A percentile compares a stretch with the other conserved stretches of the same genome.
Conservation (phyloP, 73 alveolate genomes). For the Paramecium primaurelia region DNA sequence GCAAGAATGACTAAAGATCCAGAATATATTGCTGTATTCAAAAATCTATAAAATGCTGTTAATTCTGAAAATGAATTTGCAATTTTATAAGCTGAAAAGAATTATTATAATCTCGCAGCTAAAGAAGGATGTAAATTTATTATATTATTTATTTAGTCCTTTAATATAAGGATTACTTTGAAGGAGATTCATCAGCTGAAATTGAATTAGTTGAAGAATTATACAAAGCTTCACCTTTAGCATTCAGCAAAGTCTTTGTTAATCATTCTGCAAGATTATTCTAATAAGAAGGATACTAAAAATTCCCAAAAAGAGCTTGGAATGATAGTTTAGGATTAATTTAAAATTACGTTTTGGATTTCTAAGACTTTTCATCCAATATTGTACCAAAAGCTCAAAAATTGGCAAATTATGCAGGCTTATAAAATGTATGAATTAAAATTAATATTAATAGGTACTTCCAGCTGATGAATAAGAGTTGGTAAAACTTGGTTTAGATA, state of each 20-base stretch:
- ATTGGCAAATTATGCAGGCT: slow-evolving; percentile 90
- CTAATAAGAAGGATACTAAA: slow-evolving; percentile 32
- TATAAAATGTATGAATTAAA: slow-evolving; percentile 58
- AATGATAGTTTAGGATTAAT: slow-evolving; percentile 48
- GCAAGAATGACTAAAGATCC: slow-evolving; percentile 71
- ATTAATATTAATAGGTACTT: not conserved
- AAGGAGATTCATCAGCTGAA: slow-evolving; percentile 77
- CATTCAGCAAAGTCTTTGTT: slow-evolving; percentile 9
- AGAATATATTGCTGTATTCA: slow-evolving; percentile 48
- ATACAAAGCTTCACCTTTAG: slow-evolving; percentile 34
- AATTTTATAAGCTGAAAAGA: slow-evolving; percentile 51
- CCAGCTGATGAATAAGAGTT: slow-evolving; percentile 19
- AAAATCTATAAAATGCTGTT: not conserved
- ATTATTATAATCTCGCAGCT: slow-evolving; percentile 57
- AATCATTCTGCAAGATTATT: slow-evolving; percentile 11
- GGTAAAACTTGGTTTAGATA: not conserved
- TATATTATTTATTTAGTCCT: slow-evolving; percentile 58
- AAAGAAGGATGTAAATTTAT: slow-evolving; percentile 37
- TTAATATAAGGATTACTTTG: slow-evolving; percentile 80
- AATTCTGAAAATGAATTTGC: not conserved
- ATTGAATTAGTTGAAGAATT: slow-evolving; percentile 48
- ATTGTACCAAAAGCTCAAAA: slow-evolving; percentile 53
- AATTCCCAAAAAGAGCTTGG: slow-evolving; percentile 60
- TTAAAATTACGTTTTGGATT: slow-evolving; percentile 41
- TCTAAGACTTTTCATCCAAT: slow-evolving; percentile 32